Evolutionary conservation across 2,329 filamentous ascomycete genomes (phyloP).

Genomic region (Aureobasidium sp.): DNA sequence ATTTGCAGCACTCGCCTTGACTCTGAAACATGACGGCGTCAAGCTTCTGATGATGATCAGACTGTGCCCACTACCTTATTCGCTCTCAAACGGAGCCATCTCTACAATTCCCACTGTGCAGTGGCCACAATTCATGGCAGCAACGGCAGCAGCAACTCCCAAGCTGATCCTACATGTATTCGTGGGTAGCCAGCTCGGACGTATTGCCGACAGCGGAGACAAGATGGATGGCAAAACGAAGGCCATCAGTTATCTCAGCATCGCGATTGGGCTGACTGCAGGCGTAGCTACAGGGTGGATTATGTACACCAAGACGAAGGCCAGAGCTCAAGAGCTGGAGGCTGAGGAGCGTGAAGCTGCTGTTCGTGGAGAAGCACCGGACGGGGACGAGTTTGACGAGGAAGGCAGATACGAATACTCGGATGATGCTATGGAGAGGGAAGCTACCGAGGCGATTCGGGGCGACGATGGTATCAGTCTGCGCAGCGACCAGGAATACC

Average conservation of each 20-base stretch:
- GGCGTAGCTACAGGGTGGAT: conserved; percentile 71
- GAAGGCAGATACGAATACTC: conserved; percentile 33
- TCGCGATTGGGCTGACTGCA: conserved; percentile 60
- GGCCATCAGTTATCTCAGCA: conserved; percentile 74
- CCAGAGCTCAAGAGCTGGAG: conserved; percentile 41
- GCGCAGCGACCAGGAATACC: conserved; percentile 40
- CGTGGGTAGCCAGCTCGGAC: conserved; percentile 74
- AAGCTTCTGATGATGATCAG: conserved; percentile 86
- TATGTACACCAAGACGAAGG: conserved; percentile 62
- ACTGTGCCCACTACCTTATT: conserved; percentile 87
- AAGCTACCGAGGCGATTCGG: conserved; percentile 29
- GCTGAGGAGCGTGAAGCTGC: conserved; percentile 34
- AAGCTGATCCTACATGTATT: conserved; percentile 91
- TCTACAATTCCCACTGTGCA: conserved; percentile 86
- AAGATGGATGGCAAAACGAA: conserved; percentile 74
- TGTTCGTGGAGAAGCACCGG: conserved; percentile 16
- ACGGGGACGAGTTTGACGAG: conserved; percentile 18
- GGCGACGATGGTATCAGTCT: conserved; percentile 44
- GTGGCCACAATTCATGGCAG: conserved; percentile 65
- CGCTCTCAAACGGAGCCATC: conserved; percentile 85
- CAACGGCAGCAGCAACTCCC: conserved; percentile 72
- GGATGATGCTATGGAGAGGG: conserved; percentile 36
- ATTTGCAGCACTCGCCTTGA: conserved; percentile 81
- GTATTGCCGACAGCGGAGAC: conserved; percentile 73
- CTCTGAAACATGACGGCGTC: conserved; percentile 81